A percentile compares a stretch with the other conserved stretches of the same genome.
phyloP scores from a whole-genome alignment of 345 rosid genomes.

The Moricandia arvensis region DNA sequence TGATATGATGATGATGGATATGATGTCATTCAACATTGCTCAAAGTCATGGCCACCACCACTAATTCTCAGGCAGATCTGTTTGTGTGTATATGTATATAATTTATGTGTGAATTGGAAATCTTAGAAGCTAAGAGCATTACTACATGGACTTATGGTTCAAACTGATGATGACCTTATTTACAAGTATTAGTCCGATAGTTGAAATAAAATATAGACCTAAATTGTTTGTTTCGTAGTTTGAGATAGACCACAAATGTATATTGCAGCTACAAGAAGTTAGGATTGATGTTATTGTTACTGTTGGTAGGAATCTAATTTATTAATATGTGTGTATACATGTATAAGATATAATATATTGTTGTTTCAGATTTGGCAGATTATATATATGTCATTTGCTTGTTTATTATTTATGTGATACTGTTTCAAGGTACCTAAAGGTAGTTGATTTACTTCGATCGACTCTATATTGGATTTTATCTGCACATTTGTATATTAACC shows the following conservation, averaged over 20 bases:
- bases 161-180: conserved; percentile 9
- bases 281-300: conserved; percentile 28
- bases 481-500: background rate
- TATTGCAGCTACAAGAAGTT: conserved; percentile 25
- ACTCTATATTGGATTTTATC: background rate
- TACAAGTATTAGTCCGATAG: conserved; percentile 13
- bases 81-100: background rate
- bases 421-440: background rate
- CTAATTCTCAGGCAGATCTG: conserved; percentile 6
- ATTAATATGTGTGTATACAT: background rate
- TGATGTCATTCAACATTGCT: conserved; percentile 46
- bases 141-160: conserved; percentile 16
- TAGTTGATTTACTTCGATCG: background rate
- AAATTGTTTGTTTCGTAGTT: conserved; percentile 33
- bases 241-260: conserved; percentile 26
- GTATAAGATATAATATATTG: background rate
- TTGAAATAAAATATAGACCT: conserved; percentile 19
- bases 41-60: background rate
- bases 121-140: conserved; percentile 31
- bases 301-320: conserved; percentile 19
- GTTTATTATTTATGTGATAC: background rate
- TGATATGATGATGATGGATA: conserved; percentile 20
- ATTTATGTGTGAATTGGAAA: conserved; percentile 28
- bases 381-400: background rate
- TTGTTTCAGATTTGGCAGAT: background rate